Evolutionary conservation across 2,329 filamentous ascomycete species (phyloP).

Genomic region (Penicillium sp.): DNA sequence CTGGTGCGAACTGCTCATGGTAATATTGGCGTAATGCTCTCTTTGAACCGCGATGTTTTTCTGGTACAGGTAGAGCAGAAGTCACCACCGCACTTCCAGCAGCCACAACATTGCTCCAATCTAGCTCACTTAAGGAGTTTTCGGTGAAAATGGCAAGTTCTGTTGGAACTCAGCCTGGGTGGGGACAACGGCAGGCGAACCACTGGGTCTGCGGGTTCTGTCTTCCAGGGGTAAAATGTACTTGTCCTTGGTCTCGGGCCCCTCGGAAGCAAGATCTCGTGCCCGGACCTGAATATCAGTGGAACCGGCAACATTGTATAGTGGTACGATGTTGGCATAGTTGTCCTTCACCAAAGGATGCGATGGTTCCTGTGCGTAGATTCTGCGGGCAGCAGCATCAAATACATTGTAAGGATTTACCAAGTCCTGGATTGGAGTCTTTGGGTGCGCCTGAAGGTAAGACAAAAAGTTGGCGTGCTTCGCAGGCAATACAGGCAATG

Average conservation of each 20-base stretch:
- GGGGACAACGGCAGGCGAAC: slow-evolving; percentile 66
- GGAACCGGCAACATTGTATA: slow-evolving; percentile 29
- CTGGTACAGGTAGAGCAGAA: slow-evolving; percentile 69
- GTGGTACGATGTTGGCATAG: slow-evolving; percentile 35
- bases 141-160: slow-evolving; percentile 80
- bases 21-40: slow-evolving; percentile 68
- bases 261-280: slow-evolving; percentile 32
- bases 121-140: slow-evolving; percentile 69
- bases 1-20: slow-evolving; percentile 75
- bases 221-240: slow-evolving; percentile 36
- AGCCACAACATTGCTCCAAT: slow-evolving; percentile 80
- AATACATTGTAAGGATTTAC: slow-evolving; percentile 39
- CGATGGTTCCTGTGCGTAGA: slow-evolving; percentile 41
- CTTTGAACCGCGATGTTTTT: slow-evolving; percentile 62
- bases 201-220: slow-evolving; percentile 61
- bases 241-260: slow-evolving; percentile 29
- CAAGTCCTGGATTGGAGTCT: slow-evolving; percentile 29
- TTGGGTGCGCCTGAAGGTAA: slow-evolving; percentile 25
- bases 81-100: slow-evolving; percentile 81
- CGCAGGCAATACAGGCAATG: slow-evolving; percentile 14
- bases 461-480: slow-evolving; percentile 30
- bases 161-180: slow-evolving; percentile 69
- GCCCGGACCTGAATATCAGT: slow-evolving; percentile 32
- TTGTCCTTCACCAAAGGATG: slow-evolving; percentile 30
- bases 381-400: slow-evolving; percentile 36